A percentile compares a stretch with the other conserved stretches of the same genome.
phyloP scores from a whole-genome alignment of 176 grass and related monocot genomes.

The Bonia amplexicaulis region DNA sequence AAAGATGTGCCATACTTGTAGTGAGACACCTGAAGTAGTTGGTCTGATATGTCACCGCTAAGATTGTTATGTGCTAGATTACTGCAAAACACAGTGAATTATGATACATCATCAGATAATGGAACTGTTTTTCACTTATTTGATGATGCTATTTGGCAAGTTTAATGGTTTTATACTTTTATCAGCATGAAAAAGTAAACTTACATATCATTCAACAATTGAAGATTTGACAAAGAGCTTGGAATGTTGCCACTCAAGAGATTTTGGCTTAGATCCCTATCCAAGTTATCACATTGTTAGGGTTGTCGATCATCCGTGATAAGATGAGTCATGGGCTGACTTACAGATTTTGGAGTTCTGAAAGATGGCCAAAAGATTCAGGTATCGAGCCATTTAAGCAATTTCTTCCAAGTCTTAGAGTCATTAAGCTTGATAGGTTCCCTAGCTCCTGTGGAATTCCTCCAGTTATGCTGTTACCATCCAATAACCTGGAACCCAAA shows the following conservation, averaged over 20 bases:
- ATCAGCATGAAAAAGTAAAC: conserved; percentile 27
- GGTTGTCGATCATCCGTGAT: background rate
- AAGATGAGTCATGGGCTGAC: conserved; percentile 14
- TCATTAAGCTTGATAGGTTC: conserved; percentile 65
- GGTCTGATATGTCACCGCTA: conserved; percentile 49
- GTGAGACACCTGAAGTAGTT: conserved; percentile 39
- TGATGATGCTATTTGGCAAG: background rate
- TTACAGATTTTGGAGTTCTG: conserved; percentile 76
- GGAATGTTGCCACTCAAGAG: conserved; percentile 59
- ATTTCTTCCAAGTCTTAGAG: conserved; percentile 61
- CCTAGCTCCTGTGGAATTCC: conserved; percentile 68
- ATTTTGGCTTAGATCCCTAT: conserved; percentile 81
- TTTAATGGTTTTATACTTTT: conserved; percentile 17
- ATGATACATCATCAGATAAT: conserved; percentile 18
- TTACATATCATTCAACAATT: conserved; percentile 69
- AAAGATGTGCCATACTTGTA: conserved; percentile 64
- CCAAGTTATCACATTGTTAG: conserved; percentile 24
- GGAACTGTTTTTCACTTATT: conserved; percentile 2
- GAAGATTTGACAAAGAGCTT: conserved; percentile 46
- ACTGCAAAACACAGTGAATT: conserved; percentile 46
- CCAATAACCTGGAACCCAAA: conserved; percentile 49
- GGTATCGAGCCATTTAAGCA: conserved; percentile 71
- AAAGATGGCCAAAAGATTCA: conserved; percentile 48
- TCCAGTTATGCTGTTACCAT: conserved; percentile 74
- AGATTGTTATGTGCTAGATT: conserved; percentile 64